Conservation (phyloP, 2,329 filamentous ascomycete genomes). For the Xylariaceae sp. region DNA sequence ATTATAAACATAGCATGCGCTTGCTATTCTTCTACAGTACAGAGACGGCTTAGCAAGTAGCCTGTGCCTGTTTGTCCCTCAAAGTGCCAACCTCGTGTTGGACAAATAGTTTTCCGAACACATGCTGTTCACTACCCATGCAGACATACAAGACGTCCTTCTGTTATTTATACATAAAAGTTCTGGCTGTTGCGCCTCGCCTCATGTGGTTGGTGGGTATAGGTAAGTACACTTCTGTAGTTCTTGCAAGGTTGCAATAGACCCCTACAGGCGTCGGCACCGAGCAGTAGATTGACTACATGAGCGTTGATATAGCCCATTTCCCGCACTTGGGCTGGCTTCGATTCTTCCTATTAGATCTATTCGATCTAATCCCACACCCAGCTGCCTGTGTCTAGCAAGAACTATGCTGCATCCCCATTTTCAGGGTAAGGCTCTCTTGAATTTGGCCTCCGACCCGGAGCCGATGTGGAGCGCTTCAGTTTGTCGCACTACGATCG, state of each 20-base stretch:
- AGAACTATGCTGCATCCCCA: neutral
- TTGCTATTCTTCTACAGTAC: constrained; percentile 23
- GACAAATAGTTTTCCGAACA: constrained; percentile 10
- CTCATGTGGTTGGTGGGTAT: constrained; percentile 4
- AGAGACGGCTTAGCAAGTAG: constrained; percentile 13
- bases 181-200: constrained; percentile 15
- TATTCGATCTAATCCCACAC: neutral
- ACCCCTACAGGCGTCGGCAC: neutral
- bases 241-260: neutral
- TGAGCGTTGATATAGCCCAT: neutral
- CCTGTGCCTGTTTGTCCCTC: constrained; percentile 11
- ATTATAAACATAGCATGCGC: constrained; percentile 24
- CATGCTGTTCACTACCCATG: constrained; percentile 12
- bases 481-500: constrained; percentile 32
- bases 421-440: neutral
- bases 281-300: constrained; percentile 1
- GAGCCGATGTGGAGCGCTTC: neutral
- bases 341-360: neutral
- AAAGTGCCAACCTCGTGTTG: constrained; percentile 9
- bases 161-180: constrained; percentile 25
- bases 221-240: constrained; percentile 15
- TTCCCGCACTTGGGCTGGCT: constrained; percentile 2
- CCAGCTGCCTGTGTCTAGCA: neutral
- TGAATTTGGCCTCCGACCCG: neutral
- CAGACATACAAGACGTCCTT: constrained; percentile 7